Evolutionary conservation across 2,329 filamentous ascomycete genomes (phyloP).

Genomic region (Penicillium sumatraense): DNA sequence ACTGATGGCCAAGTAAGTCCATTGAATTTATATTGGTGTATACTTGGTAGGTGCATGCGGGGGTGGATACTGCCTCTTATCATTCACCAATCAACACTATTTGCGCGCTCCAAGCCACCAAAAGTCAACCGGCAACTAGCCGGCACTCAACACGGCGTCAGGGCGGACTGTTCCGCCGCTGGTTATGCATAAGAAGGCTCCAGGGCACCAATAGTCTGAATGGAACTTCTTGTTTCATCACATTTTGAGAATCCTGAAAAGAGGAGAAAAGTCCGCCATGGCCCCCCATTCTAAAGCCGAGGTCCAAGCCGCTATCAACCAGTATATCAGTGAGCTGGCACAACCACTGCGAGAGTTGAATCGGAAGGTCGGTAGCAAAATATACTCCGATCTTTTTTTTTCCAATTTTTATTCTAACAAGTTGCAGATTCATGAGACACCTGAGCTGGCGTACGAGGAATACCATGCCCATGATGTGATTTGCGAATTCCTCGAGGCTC

Average conservation of each 20-base stretch:
- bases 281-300: not conserved
- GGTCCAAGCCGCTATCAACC: not conserved
- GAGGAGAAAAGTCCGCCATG: not conserved
- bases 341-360: not conserved
- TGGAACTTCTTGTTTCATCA: not conserved
- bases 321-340: not conserved
- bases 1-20: not conserved
- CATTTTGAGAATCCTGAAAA: not conserved
- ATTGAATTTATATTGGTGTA: not conserved
- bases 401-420: not conserved
- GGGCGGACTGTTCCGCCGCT: not conserved
- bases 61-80: not conserved
- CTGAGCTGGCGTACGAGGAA: slow-evolving; percentile 26
- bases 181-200: not conserved
- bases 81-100: not conserved
- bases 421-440: slow-evolving; percentile 18
- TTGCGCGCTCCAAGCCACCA: not conserved
- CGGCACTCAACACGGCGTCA: not conserved
- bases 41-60: slow-evolving; percentile 1
- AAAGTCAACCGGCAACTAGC: not conserved
- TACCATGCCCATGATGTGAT: slow-evolving; percentile 19
- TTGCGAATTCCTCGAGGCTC: slow-evolving; percentile 15
- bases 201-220: not conserved
- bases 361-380: not conserved
- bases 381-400: not conserved